A percentile compares a stretch with the other conserved stretches of the same genome.
These are phyloP conservation scores for Fusarium algeriense DNA, from an alignment of 2,329 filamentous ascomycete genomes.

Conservation along the genomic window DNA sequence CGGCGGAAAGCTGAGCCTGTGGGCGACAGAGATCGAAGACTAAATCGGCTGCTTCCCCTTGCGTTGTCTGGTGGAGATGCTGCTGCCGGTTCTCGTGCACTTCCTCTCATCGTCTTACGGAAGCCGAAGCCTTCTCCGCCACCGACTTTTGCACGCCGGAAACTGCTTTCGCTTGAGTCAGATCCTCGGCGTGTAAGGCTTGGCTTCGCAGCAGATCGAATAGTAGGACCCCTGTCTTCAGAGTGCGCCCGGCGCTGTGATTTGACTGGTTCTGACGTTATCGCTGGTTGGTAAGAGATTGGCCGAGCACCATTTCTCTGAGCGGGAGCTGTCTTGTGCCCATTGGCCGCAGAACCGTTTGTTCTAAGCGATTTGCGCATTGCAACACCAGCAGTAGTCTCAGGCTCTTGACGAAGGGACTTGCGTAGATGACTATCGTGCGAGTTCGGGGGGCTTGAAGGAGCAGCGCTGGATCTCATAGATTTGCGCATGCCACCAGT, in stretches of 20 bases:
- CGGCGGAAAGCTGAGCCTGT: constrained; percentile 66
- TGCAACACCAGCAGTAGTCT: constrained; percentile 14
- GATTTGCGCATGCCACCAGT: constrained; percentile 51
- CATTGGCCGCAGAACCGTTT: constrained; percentile 22
- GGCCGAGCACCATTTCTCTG: constrained; percentile 41
- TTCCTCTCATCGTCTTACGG: constrained; percentile 77
- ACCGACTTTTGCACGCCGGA: constrained; percentile 72
- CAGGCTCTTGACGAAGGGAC: constrained; percentile 39
- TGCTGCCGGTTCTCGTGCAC: constrained; percentile 37
- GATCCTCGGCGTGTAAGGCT: constrained; percentile 67
- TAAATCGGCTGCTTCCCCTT: constrained; percentile 70
- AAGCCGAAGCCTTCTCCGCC: constrained; percentile 68
- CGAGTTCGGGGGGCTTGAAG: constrained; percentile 11
- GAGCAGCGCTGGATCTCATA: constrained; percentile 45
- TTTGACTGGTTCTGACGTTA: constrained; percentile 28
- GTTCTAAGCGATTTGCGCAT: constrained; percentile 45
- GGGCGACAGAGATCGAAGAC: constrained; percentile 78
- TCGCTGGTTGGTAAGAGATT: constrained; percentile 48
- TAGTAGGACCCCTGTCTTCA: constrained; percentile 39
- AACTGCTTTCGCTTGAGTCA: constrained; percentile 83
- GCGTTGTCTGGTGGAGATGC: constrained; percentile 45
- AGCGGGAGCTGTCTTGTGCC: constrained; percentile 8
- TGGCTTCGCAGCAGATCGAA: constrained; percentile 46
- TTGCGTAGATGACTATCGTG: constrained; percentile 38
- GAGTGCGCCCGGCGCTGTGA: constrained; percentile 44